Evolutionary conservation across 2,329 filamentous ascomycete genomes (phyloP).

Genomic region (Botryosphaeria dothidea): DNA sequence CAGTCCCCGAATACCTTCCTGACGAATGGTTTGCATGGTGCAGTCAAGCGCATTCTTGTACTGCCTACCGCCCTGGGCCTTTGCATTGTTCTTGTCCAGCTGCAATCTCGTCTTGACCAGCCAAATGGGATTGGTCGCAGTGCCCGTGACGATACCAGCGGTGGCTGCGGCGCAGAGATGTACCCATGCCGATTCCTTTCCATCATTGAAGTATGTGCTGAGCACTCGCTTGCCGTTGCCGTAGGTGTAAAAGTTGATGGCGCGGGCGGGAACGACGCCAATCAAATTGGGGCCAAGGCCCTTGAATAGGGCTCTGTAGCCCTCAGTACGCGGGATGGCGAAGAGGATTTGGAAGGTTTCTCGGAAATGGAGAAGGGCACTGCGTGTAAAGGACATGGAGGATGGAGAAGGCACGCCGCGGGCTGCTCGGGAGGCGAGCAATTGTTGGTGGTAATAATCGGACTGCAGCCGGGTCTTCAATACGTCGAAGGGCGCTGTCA

Average conservation of each 20-base stretch:
- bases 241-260: slow-evolving; percentile 93
- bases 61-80: slow-evolving; percentile 60
- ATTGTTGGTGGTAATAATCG: slow-evolving; percentile 88
- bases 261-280: slow-evolving; percentile 83
- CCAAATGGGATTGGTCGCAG: slow-evolving; percentile 95
- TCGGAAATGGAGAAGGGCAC: slow-evolving; percentile 70
- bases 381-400: slow-evolving; percentile 64
- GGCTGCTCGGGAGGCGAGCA: slow-evolving; percentile 67
- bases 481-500: slow-evolving; percentile 93
- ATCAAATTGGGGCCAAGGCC: slow-evolving; percentile 87
- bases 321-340: slow-evolving; percentile 78
- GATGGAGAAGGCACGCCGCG: slow-evolving; percentile 54
- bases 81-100: slow-evolving; percentile 80
- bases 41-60: slow-evolving; percentile 92
- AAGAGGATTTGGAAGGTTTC: slow-evolving; percentile 86
- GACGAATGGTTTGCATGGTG: slow-evolving; percentile 74
- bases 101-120: slow-evolving; percentile 91
- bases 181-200: slow-evolving; percentile 70
- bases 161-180: slow-evolving; percentile 75
- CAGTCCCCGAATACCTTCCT: slow-evolving; percentile 78
- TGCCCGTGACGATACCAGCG: slow-evolving; percentile 83
- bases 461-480: slow-evolving; percentile 92
- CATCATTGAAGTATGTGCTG: slow-evolving; percentile 70
- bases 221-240: slow-evolving; percentile 87
- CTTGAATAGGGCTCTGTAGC: slow-evolving; percentile 87